phyloP scores from a whole-genome alignment of 2,329 filamentous ascomycete genomes.

The Pseudogymnoascus sp. region DNA sequence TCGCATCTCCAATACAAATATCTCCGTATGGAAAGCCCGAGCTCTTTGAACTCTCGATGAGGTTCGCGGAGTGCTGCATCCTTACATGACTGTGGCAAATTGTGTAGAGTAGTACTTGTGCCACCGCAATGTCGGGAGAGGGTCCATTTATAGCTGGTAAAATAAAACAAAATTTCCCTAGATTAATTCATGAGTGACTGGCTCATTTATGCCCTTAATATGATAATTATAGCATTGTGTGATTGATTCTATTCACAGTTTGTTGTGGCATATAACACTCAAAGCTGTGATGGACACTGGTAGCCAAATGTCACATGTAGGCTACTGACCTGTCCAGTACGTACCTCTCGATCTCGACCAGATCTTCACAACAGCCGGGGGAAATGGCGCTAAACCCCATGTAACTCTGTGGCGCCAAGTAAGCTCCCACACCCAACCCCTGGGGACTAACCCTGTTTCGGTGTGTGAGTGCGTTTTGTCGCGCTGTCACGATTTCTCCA shows the following conservation, averaged over 20 bases:
- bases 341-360: neutral
- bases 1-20: neutral
- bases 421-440: neutral
- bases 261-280: neutral
- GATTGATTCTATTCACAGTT: neutral
- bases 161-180: neutral
- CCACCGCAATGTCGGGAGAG: neutral
- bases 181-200: neutral
- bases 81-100: neutral
- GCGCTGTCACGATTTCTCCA: conserved; percentile 1
- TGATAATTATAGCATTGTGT: neutral
- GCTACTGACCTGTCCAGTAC: neutral
- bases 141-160: neutral
- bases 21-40: neutral
- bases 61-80: neutral
- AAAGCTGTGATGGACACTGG: neutral
- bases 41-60: neutral
- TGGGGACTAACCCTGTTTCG: conserved; percentile 1
- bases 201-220: neutral
- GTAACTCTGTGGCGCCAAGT: neutral
- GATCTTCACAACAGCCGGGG: neutral
- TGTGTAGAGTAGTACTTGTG: neutral
- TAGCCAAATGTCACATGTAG: neutral
- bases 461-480: conserved; percentile 3
- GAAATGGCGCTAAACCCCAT: neutral